Evolutionary conservation across 176 grass and related monocot species (phyloP).

Genomic region (Alopecurus myosuroides): DNA sequence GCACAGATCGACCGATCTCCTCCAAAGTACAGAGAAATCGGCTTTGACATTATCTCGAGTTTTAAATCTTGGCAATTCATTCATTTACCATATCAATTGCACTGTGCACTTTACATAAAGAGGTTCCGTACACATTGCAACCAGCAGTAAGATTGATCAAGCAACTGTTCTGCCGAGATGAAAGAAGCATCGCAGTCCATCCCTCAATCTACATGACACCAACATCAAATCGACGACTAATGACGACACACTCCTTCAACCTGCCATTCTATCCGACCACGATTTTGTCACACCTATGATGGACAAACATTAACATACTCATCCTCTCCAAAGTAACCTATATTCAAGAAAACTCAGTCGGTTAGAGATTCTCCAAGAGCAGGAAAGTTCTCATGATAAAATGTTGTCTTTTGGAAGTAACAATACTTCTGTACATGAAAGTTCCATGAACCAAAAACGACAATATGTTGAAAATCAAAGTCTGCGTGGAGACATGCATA

Average conservation of each 20-base stretch:
- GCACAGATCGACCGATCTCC: too few species aligned
- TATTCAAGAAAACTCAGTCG: background rate
- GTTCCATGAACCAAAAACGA: too few species aligned
- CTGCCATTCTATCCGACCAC: constrained; percentile 49
- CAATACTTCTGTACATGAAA: too few species aligned
- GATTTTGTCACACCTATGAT: constrained; percentile 41
- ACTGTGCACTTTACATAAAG: background rate
- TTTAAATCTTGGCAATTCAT: too few species aligned
- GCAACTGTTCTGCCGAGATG: constrained; percentile 34
- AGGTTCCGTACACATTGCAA: background rate
- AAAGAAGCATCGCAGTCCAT: constrained; percentile 43
- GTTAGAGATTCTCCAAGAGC: background rate
- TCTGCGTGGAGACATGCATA: too few species aligned
- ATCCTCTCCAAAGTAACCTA: constrained; percentile 53
- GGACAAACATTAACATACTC: constrained; percentile 47
- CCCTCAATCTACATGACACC: constrained; percentile 53
- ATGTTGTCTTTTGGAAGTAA: too few species aligned
- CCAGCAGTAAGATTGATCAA: background rate
- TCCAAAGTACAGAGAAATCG: too few species aligned
- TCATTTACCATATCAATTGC: too few species aligned
- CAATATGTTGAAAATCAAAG: too few species aligned
- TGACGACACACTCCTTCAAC: constrained; percentile 54
- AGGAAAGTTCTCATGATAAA: too few species aligned
- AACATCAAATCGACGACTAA: constrained; percentile 57
- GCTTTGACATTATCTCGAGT: too few species aligned